phyloP scores from a whole-genome alignment of 176 grass and related monocot species.

The Lolium rigidum region DNA sequence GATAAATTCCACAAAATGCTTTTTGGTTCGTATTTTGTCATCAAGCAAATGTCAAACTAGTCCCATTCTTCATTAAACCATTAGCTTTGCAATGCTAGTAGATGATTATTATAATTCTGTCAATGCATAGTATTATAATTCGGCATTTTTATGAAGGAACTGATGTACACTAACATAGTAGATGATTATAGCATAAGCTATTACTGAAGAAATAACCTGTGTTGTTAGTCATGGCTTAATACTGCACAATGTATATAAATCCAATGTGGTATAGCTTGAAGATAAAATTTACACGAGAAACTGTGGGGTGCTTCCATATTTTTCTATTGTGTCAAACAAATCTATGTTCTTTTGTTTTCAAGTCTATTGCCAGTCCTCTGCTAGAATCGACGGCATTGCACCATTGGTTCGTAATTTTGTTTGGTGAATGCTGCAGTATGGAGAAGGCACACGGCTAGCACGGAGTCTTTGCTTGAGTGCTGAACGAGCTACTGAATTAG shows the following conservation, averaged over 20 bases:
- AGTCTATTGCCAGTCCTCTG: neutral
- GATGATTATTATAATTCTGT: too few relatives aligned
- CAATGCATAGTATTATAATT: neutral
- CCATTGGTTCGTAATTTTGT: neutral
- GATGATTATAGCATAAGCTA: neutral
- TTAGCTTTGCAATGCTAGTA: neutral
- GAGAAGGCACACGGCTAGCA: constrained; percentile 8
- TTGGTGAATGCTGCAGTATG: neutral
- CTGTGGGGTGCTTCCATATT: neutral
- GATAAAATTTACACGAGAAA: neutral
- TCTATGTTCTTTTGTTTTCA: neutral
- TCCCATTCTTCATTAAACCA: neutral
- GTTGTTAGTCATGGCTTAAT: neutral
- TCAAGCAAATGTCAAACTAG: neutral
- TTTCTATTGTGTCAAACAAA: neutral
- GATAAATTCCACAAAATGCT: neutral
- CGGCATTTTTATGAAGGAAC: neutral
- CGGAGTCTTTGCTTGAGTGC: neutral
- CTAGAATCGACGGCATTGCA: neutral
- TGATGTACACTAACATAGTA: neutral
- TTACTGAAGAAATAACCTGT: neutral
- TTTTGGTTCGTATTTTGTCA: constrained; percentile 6
- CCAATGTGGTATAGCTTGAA: neutral
- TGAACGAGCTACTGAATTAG: neutral
- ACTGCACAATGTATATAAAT: neutral